Percentiles rank a stretch among this genome's conserved stretches.
These are phyloP conservation scores for Chamaecyparis obtusa DNA, from an alignment of 75 land plant genomes.

Conservation along the genomic window DNA sequence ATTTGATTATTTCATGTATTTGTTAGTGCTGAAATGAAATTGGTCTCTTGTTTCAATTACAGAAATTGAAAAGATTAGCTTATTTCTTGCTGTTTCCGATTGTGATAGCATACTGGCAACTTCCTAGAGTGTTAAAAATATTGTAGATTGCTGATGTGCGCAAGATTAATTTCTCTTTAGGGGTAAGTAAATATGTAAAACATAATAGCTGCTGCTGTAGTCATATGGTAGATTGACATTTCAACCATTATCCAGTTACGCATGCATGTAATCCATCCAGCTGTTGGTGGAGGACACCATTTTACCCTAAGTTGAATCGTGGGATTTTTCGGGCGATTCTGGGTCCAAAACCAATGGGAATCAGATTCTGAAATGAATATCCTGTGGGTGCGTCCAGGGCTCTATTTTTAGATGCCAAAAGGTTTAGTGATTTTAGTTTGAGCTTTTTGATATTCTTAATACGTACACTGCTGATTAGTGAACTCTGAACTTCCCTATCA, in stretches of 20 bases:
- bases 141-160: not conserved
- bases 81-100: not conserved
- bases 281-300: not conserved
- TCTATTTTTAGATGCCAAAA: too few species aligned
- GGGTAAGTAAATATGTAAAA: not conserved
- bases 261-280: not conserved
- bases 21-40: not conserved
- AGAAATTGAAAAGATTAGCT: not conserved
- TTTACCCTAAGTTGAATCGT: too few species aligned
- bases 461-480: too few species aligned
- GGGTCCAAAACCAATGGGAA: too few species aligned
- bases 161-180: not conserved
- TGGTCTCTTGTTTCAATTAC: not conserved
- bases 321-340: too few species aligned
- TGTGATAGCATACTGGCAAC: not conserved
- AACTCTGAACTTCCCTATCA: too few species aligned
- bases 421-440: too few species aligned
- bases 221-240: not conserved
- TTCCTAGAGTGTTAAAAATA: not conserved
- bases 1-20: not conserved
- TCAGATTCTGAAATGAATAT: too few species aligned
- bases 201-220: not conserved
- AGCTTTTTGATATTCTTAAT: too few species aligned
- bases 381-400: too few species aligned
- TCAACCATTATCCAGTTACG: not conserved